Conservation (phyloP, 169 alveolate genomes). For the Plasmodium vivax region DNA sequence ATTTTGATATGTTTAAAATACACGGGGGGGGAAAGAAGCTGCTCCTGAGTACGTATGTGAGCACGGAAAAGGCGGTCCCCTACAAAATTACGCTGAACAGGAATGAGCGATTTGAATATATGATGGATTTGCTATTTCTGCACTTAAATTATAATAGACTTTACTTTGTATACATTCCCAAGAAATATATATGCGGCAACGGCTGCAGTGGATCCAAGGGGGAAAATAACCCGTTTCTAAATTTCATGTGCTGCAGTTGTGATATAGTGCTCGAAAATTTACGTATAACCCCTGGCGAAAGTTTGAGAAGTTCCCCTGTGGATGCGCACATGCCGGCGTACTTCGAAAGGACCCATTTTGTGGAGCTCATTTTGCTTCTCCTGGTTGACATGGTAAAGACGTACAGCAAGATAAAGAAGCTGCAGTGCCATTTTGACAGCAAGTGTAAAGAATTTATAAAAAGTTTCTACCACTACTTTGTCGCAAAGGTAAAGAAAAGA, state of each 20-base stretch:
- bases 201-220: background rate
- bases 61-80: background rate
- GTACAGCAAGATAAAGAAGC: slow-evolving; percentile 52
- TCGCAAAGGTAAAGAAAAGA: slow-evolving; percentile 11
- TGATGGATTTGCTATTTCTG: slow-evolving; percentile 56
- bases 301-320: background rate
- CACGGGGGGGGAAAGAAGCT: slow-evolving; percentile 26
- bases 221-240: slow-evolving; percentile 22
- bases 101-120: slow-evolving; percentile 46
- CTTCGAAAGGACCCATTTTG: slow-evolving; percentile 55
- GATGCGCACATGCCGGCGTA: slow-evolving; percentile 18
- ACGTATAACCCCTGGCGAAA: slow-evolving; percentile 25
- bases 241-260: slow-evolving; percentile 35
- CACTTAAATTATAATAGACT: slow-evolving; percentile 67
- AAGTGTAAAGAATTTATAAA: slow-evolving; percentile 60
- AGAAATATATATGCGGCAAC: background rate
- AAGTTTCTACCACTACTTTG: slow-evolving; percentile 23
- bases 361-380: slow-evolving; percentile 38
- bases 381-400: slow-evolving; percentile 40
- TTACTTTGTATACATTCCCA: slow-evolving; percentile 52
- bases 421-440: slow-evolving; percentile 32
- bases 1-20: slow-evolving; percentile 55
- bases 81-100: slow-evolving; percentile 55
- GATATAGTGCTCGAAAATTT: slow-evolving; percentile 61
- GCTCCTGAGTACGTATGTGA: slow-evolving; percentile 50